Percentiles rank a stretch among this genome's conserved stretches.
phyloP scores from a whole-genome alignment of 2,329 filamentous ascomycete genomes.

The Chaetothyriales sp. region DNA sequence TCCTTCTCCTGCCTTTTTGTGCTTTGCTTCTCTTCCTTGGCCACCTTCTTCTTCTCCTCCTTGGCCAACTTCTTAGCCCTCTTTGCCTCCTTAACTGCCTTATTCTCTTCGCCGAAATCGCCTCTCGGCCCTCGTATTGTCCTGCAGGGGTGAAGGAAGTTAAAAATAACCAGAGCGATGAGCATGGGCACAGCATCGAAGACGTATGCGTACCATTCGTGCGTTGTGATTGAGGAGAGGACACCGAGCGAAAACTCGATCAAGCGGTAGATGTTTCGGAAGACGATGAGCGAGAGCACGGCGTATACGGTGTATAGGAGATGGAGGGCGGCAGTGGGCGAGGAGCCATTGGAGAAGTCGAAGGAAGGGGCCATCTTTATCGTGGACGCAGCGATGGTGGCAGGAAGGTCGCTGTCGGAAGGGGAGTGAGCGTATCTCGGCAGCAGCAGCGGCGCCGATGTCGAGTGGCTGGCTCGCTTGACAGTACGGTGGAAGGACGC shows the following conservation, averaged over 20 bases:
- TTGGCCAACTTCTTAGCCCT: conserved; percentile 18
- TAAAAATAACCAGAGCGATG: conserved; percentile 24
- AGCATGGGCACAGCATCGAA: conserved; percentile 31
- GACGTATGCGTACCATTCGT: conserved; percentile 27
- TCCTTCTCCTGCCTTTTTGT: background rate
- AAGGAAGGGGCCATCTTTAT: background rate
- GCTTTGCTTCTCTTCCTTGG: conserved; percentile 3
- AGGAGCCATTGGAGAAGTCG: conserved; percentile 9
- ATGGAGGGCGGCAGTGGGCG: conserved; percentile 3
- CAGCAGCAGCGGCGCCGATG: conserved; percentile 13
- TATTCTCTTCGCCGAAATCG: conserved; percentile 33
- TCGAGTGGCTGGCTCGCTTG: too few relatives aligned
- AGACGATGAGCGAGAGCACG: conserved; percentile 36
- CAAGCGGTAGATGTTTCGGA: conserved; percentile 44
- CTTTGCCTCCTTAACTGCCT: conserved; percentile 21
- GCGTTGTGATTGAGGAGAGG: conserved; percentile 27
- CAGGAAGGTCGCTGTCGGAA: conserved; percentile 20
- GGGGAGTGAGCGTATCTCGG: conserved; percentile 2
- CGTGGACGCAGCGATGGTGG: conserved; percentile 14
- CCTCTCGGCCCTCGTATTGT: conserved; percentile 31
- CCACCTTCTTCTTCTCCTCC: conserved; percentile 8
- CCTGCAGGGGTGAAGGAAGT: conserved; percentile 26
- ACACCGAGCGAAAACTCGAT: conserved; percentile 46
- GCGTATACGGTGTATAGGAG: conserved; percentile 40
- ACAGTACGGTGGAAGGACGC: conserved; percentile 33